Evolutionary conservation across 129 eudicot genomes (phyloP).

Genomic region (Helichrysum umbraculigerum): DNA sequence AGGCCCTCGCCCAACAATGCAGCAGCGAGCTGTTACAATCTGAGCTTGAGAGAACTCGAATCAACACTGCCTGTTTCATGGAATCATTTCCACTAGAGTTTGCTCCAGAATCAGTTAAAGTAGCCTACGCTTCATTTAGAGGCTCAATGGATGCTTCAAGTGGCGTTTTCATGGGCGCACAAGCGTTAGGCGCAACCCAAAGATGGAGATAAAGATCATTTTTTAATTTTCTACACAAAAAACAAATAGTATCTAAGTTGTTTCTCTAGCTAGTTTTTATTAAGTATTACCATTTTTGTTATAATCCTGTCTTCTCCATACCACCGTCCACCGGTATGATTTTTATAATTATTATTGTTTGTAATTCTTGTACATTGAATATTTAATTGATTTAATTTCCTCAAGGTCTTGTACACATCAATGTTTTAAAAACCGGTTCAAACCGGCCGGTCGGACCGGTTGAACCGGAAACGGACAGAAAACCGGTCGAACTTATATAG

Average conservation of each 20-base stretch:
- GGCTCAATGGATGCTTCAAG: constrained; percentile 78
- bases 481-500: too few relatives aligned
- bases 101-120: constrained; percentile 77
- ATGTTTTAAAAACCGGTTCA: too few relatives aligned
- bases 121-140: constrained; percentile 83
- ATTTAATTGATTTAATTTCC: neutral
- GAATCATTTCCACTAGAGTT: constrained; percentile 70
- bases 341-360: neutral
- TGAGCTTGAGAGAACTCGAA: constrained; percentile 89
- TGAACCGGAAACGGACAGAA: too few relatives aligned
- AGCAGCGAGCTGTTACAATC: constrained; percentile 74
- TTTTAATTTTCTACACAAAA: neutral
- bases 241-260: neutral
- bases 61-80: constrained; percentile 88
- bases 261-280: neutral
- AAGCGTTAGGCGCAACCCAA: constrained; percentile 52
- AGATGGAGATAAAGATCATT: constrained; percentile 57
- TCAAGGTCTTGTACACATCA: neutral
- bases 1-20: constrained; percentile 95
- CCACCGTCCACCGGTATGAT: neutral
- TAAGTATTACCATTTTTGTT: neutral
- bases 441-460: too few relatives aligned
- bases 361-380: neutral
- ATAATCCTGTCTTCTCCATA: neutral
- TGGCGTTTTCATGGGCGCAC: constrained; percentile 51